Evolutionary conservation across 2,329 filamentous ascomycete species (phyloP), one percentile per base, ranked within the genome.

Genomic region (Verticillium isaacii): DNA sequence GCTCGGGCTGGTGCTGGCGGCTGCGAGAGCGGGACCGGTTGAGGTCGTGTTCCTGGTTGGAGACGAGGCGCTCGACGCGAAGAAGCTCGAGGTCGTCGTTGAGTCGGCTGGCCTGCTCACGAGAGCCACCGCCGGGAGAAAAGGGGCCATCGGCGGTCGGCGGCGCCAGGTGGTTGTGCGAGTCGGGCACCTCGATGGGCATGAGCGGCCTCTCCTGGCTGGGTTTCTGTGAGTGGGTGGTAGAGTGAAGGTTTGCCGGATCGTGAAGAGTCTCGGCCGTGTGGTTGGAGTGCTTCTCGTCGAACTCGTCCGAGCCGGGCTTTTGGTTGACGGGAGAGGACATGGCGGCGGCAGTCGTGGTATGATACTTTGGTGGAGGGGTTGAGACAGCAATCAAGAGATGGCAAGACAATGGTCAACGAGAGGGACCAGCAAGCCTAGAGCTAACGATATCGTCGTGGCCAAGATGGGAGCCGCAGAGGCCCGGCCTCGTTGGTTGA

Each of bases 71-170:
- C 66, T 83, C 80, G 56, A 78, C 74, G 3, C 80, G 78, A 25
- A 82, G 72, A 5, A 83, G 71, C 61, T 82, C 81, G 17, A 83
- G 74, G 58, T 82, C 79, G 60, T 83, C 81, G 57, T 78, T 76
- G 17, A 82, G 69, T 3, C 80, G 75, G 62, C 67, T 73, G 9
- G 71, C 71, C 23, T 66, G 65, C 52, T 75, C 73, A n/a, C 72
- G 66, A 2, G 57, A 68, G 65, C 15, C 60, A 23, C n/a, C 17
- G 15, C 11, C 37, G n/a, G 56, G 45, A 17, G n/a, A n/a, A 14
- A 57, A 32, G 9, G 56, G 19, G 5, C 62, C 56, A 12, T 56
- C 29, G 3, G 29, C 29, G 5, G 59, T 57, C 6, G 56, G 58
- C 11, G 55, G 61, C 19, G 62, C 56, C 3, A 61, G 54, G 23